Evolutionary conservation across 2,329 filamentous ascomycete genomes (phyloP).

Genomic region (Coniochaeta sp.): DNA sequence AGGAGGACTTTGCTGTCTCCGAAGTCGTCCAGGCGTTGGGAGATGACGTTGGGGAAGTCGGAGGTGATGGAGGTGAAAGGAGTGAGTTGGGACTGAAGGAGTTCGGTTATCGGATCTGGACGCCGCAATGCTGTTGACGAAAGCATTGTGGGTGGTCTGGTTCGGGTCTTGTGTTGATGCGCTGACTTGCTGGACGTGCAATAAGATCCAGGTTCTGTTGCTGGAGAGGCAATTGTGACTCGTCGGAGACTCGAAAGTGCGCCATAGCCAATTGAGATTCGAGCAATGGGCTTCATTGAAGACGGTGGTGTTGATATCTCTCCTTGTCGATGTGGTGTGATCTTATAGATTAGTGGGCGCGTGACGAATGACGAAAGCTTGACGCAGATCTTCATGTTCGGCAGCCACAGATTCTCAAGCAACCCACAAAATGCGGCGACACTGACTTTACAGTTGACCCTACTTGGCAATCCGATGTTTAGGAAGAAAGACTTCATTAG

Average conservation of each 20-base stretch:
- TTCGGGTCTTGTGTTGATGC: neutral
- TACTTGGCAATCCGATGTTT: neutral
- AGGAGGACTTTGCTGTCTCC: slow-evolving; percentile 14
- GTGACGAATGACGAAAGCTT: neutral
- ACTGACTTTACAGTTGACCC: neutral
- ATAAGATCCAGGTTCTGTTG: neutral
- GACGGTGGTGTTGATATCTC: neutral
- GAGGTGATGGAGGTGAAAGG: slow-evolving; percentile 1
- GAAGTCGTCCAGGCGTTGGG: slow-evolving; percentile 8
- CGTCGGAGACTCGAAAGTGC: neutral
- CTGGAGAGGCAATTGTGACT: neutral
- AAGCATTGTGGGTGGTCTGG: neutral
- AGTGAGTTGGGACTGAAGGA: neutral
- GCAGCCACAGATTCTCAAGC: neutral
- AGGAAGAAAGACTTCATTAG: neutral
- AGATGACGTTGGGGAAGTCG: slow-evolving; percentile 2
- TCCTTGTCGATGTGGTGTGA: neutral
- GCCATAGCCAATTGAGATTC: neutral
- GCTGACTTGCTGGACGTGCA: neutral
- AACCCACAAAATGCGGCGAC: neutral
- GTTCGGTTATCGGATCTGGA: neutral
- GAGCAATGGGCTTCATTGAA: neutral
- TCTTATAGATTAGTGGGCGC: neutral
- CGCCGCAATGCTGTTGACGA: neutral
- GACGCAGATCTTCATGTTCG: neutral